phyloP scores from a whole-genome alignment of 768 basidiomycete genomes.

The Kwoniella heveanensis region DNA sequence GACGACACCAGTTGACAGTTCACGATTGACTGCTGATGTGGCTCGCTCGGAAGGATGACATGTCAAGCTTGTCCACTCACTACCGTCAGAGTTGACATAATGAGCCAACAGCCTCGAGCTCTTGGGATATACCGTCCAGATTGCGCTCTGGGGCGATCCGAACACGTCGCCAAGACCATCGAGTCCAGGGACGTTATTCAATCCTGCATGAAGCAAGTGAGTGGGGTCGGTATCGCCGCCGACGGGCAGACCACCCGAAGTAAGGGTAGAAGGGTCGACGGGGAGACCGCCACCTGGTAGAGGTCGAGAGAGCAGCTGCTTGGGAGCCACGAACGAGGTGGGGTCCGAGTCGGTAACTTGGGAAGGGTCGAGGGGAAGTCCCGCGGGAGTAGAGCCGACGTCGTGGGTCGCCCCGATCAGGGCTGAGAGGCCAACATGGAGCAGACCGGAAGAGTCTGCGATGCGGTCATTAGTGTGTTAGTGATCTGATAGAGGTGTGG shows the following conservation, averaged over 20 bases:
- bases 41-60: background rate
- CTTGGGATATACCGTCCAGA: slow-evolving; percentile 20
- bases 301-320: slow-evolving; percentile 15
- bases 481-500: too few relatives aligned
- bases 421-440: slow-evolving; percentile 14
- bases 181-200: slow-evolving; percentile 1
- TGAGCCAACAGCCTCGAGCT: slow-evolving; percentile 12
- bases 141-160: slow-evolving; percentile 17
- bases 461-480: background rate
- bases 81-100: slow-evolving; percentile 24
- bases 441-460: slow-evolving; percentile 8
- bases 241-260: background rate
- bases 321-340: background rate
- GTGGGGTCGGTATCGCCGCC: slow-evolving; percentile 4
- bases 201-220: background rate
- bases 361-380: background rate
- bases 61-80: slow-evolving; percentile 10
- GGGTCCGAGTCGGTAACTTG: background rate
- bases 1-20: too few relatives aligned
- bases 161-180: background rate
- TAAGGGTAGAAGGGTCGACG: background rate
- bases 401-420: background rate
- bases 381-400: background rate
- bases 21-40: too few relatives aligned
- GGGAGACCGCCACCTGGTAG: slow-evolving; percentile 14